These are phyloP conservation scores for Nicotiana sylvestris DNA, from an alignment of 257 asterid species.

Conservation along the genomic window DNA sequence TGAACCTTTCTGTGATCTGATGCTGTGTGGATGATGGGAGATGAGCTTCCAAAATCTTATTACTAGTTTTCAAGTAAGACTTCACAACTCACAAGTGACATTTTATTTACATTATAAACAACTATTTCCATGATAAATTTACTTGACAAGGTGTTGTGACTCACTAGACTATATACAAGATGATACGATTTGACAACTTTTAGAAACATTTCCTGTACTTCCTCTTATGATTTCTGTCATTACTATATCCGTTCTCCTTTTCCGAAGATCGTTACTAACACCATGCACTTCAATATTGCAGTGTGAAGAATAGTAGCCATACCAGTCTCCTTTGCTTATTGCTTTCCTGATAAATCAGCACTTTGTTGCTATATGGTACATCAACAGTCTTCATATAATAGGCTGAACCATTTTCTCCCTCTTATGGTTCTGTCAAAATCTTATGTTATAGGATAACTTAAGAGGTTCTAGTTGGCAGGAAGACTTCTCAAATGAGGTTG, in stretches of 20 bases:
- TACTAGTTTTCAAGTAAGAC: background rate
- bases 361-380: background rate
- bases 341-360: background rate
- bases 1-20: background rate
- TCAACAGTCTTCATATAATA: background rate
- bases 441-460: background rate
- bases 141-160: background rate
- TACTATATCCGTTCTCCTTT: background rate
- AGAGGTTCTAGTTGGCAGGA: background rate
- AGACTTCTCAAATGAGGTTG: background rate
- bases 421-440: background rate
- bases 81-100: background rate
- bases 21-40: background rate
- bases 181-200: background rate
- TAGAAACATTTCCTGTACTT: background rate
- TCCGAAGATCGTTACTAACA: background rate
- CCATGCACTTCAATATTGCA: background rate
- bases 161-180: background rate
- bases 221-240: background rate
- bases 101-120: background rate
- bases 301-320: background rate
- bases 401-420: constrained; percentile 2
- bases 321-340: background rate
- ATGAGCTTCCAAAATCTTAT: background rate
- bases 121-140: background rate